Conservation (phyloP, 2,329 filamentous ascomycete species). For the Aspergillus pseudonomiae region DNA sequence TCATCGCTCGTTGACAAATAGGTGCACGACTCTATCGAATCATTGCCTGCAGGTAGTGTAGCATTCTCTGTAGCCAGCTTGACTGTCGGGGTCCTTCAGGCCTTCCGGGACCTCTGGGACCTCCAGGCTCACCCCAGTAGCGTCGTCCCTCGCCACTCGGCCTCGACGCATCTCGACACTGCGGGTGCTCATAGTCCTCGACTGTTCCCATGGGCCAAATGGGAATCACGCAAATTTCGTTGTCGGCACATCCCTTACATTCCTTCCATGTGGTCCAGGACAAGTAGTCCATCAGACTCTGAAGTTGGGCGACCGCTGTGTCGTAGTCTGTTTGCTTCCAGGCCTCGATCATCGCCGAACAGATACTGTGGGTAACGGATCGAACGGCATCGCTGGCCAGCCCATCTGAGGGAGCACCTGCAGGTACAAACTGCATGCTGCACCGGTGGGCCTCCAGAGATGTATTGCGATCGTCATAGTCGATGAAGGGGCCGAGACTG, state of each 20-base stretch:
- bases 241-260: slow-evolving; percentile 55
- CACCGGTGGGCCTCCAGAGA: slow-evolving; percentile 35
- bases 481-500: slow-evolving; percentile 39
- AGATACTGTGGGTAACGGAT: slow-evolving; percentile 35
- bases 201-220: slow-evolving; percentile 64
- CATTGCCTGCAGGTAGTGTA: neutral
- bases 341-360: slow-evolving; percentile 33
- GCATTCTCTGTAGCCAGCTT: neutral
- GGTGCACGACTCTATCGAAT: neutral
- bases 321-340: slow-evolving; percentile 24
- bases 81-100: neutral
- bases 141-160: slow-evolving; percentile 26
- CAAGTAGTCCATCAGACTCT: slow-evolving; percentile 53
- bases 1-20: neutral
- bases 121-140: slow-evolving; percentile 31
- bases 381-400: slow-evolving; percentile 34
- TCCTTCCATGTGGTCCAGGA: slow-evolving; percentile 65
- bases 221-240: slow-evolving; percentile 63
- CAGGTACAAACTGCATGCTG: slow-evolving; percentile 38
- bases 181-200: slow-evolving; percentile 57
- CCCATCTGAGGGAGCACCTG: slow-evolving; percentile 9
- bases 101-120: neutral
- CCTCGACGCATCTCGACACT: slow-evolving; percentile 41
- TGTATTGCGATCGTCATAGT: slow-evolving; percentile 34
- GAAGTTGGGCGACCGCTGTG: slow-evolving; percentile 35